Percentiles rank a stretch among this genome's conserved stretches.
These are phyloP conservation scores for Aspergillus luchuensis DNA, from an alignment of 2,329 filamentous ascomycete species.

Conservation along the genomic window DNA sequence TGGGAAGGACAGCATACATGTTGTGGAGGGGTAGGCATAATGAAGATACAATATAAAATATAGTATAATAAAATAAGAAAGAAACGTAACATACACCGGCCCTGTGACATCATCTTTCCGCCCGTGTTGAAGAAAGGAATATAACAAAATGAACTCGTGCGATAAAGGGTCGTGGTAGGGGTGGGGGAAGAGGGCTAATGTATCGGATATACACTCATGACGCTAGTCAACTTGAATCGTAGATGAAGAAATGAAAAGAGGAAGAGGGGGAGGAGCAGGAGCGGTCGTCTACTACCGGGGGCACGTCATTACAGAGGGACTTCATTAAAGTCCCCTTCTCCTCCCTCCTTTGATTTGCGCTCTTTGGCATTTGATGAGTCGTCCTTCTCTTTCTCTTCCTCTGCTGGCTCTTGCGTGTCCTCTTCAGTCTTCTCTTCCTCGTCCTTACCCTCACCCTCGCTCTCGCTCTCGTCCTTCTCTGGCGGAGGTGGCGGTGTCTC, in stretches of 20 bases:
- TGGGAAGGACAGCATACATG: not conserved
- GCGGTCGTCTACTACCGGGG: conserved; percentile 8
- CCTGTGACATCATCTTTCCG: not conserved
- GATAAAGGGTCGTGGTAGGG: conserved; percentile 14
- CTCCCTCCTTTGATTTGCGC: conserved; percentile 35
- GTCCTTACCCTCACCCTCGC: conserved; percentile 10
- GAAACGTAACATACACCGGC: not conserved
- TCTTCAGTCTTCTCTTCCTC: conserved; percentile 17
- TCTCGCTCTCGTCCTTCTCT: conserved; percentile 18
- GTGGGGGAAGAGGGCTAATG: conserved; percentile 6
- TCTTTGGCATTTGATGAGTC: conserved; percentile 24
- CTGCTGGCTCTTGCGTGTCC: conserved; percentile 22
- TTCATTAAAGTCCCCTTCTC: conserved; percentile 39
- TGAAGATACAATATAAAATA: not conserved
- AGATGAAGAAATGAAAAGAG: conserved; percentile 22
- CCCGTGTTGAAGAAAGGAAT: not conserved
- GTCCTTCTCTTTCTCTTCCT: conserved; percentile 21
- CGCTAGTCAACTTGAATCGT: conserved; percentile 4
- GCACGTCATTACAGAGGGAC: conserved; percentile 31
- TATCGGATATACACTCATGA: conserved; percentile 6
- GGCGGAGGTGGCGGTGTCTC: not conserved
- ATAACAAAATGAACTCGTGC: conserved; percentile 16
- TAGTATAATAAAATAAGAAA: not conserved
- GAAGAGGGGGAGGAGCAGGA: conserved; percentile 14
- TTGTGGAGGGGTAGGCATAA: not conserved